Evolutionary conservation across 2,329 filamentous ascomycete genomes (phyloP).

Genomic region (Exophiala xenobiotica): DNA sequence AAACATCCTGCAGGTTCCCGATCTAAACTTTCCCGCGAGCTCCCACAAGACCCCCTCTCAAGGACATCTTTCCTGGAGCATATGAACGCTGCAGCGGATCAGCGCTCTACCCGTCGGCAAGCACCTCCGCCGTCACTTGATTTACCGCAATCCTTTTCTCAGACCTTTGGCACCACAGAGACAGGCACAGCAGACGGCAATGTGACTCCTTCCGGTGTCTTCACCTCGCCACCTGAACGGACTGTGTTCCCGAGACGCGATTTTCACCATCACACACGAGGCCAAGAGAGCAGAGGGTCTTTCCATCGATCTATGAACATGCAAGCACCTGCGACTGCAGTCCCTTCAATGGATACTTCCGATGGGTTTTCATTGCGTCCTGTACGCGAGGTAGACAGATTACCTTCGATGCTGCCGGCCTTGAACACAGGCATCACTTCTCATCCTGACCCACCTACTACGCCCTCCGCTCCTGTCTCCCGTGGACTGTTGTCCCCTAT

Average conservation of each 20-base stretch:
- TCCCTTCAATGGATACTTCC: slow-evolving; percentile 65
- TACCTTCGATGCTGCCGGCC: slow-evolving; percentile 76
- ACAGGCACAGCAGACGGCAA: slow-evolving; percentile 59
- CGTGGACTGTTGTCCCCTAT: slow-evolving; percentile 56
- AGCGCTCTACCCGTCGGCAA: slow-evolving; percentile 69
- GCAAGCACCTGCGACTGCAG: slow-evolving; percentile 67
- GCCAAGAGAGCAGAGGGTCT: slow-evolving; percentile 44
- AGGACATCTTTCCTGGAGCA: slow-evolving; percentile 46
- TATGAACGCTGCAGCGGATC: slow-evolving; percentile 55
- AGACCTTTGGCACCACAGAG: slow-evolving; percentile 41
- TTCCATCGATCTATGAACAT: slow-evolving; percentile 55
- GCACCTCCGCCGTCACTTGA: slow-evolving; percentile 82
- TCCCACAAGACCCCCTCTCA: slow-evolving; percentile 33
- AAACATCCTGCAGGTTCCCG: slow-evolving; percentile 34
- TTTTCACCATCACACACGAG: slow-evolving; percentile 46
- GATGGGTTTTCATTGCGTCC: slow-evolving; percentile 74
- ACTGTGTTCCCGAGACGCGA: slow-evolving; percentile 61
- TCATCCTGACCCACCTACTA: slow-evolving; percentile 90
- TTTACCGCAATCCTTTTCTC: slow-evolving; percentile 62
- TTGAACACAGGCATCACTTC: slow-evolving; percentile 70
- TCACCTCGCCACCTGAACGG: slow-evolving; percentile 70
- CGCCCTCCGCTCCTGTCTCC: slow-evolving; percentile 67
- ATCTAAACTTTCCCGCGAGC: slow-evolving; percentile 32
- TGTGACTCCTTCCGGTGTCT: slow-evolving; percentile 61
- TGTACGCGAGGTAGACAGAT: slow-evolving; percentile 76